phyloP scores from a whole-genome alignment of 176 grass and related monocot genomes.

The Juncus inflexus region DNA sequence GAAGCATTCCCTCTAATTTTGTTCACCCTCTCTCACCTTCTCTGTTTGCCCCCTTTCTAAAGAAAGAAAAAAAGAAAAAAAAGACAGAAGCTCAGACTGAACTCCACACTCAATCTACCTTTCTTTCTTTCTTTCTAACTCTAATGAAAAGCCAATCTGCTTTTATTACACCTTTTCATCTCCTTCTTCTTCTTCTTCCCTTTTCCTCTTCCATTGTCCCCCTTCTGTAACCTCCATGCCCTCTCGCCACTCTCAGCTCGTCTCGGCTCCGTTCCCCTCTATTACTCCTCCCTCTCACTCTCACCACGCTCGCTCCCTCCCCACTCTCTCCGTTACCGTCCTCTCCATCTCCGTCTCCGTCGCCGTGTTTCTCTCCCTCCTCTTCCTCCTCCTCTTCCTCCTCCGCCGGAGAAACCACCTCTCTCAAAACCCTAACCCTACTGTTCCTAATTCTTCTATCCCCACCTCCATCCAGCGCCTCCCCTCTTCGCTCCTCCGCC shows the following conservation, averaged over 20 bases:
- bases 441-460: constrained; percentile 7
- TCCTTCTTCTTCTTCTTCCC: constrained; percentile 1
- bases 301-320: background rate
- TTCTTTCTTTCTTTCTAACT: background rate
- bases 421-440: constrained; percentile 12
- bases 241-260: constrained; percentile 49
- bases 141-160: constrained; percentile 50
- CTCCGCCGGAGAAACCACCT: constrained; percentile 32
- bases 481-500: constrained; percentile 67
- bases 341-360: background rate
- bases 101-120: background rate
- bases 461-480: constrained; percentile 46
- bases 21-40: background rate
- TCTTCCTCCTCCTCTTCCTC: constrained; percentile 42
- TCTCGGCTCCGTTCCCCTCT: constrained; percentile 18
- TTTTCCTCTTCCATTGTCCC: background rate
- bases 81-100: background rate
- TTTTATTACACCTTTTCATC: constrained; percentile 41
- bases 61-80: constrained; percentile 8
- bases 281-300: background rate
- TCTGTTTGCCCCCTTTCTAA: background rate
- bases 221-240: constrained; percentile 41
- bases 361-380: constrained; percentile 18
- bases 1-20: background rate
- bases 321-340: constrained; percentile 2